phyloP scores from a whole-genome alignment of 2,329 filamentous ascomycete species.

The Xylariaceae sp. region DNA sequence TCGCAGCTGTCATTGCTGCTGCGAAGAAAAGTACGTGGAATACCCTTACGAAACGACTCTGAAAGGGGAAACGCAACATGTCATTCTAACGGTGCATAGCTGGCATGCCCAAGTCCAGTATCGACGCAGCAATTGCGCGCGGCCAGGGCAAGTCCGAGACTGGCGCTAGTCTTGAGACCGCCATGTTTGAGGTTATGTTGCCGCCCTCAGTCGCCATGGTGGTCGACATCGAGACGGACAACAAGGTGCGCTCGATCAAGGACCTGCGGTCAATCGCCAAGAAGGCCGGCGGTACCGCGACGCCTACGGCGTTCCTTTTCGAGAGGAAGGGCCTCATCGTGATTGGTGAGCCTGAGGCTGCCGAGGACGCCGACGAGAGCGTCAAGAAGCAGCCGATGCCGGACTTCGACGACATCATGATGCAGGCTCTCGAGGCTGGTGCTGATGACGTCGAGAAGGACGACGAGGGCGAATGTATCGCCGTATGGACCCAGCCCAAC shows the following conservation, averaged over 20 bases:
- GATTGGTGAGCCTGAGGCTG: conserved; percentile 49
- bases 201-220: conserved; percentile 72
- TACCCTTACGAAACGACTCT: background rate
- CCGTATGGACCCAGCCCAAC: conserved; percentile 65
- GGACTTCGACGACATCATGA: conserved; percentile 63
- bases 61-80: conserved; percentile 7
- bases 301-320: conserved; percentile 80
- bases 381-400: conserved; percentile 21
- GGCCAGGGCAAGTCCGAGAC: conserved; percentile 77
- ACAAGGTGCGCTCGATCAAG: conserved; percentile 65
- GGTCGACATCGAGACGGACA: conserved; percentile 81
- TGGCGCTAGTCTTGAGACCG: conserved; percentile 68
- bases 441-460: conserved; percentile 67
- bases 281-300: conserved; percentile 61
- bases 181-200: conserved; percentile 76
- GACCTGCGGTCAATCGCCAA: conserved; percentile 70
- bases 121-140: conserved; percentile 80
- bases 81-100: conserved; percentile 37
- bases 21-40: conserved; percentile 66
- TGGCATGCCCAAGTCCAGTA: conserved; percentile 75
- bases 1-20: conserved; percentile 64
- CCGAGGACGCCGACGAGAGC: conserved; percentile 21
- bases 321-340: conserved; percentile 70
- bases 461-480: conserved; percentile 57
- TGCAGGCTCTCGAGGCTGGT: conserved; percentile 79